Evolutionary conservation across 2,329 filamentous ascomycete genomes (phyloP), one percentile per base, ranked within the genome.

Genomic region (Penicillium sp.): DNA sequence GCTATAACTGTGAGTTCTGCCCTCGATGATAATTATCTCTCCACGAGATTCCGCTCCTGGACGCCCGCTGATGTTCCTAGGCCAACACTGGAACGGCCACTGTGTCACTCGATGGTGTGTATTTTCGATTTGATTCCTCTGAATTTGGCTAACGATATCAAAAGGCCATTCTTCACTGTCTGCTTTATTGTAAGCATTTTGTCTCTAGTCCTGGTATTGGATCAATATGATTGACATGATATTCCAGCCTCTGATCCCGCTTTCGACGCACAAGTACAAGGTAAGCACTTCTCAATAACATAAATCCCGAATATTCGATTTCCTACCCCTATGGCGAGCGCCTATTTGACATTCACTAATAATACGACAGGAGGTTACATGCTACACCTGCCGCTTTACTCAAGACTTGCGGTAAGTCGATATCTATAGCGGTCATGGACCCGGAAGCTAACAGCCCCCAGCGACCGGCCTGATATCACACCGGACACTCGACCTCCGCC

Each of bases 131-230:
- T 32, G 3, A 31, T 6, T 4, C 8, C 4, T 40, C 2, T 4
- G 23, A 32, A 22, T 23, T 9, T 14, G 11, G 31, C 44, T 62
- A 40, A 59, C 47, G 18, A 20, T 18, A 20, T 28, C 11, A 22
- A 14, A 37, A 70, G 68, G 68, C 69, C 71, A 1, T 74, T 69
- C 56, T 73, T 74, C 46, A 74, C 71, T 18, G 50, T 74, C 37
- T 74, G 71, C 61, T 74, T 71, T 40, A 52, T 74, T 51, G 67
- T 69, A 61, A 54, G 66, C 32, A 16, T 24, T 16, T 31, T 40
- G 14, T 37, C n/a, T 29, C 7, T n/a, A 2, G 3, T 32, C 23
- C 23, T 2, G 37, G n/a, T 11, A 39, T 20, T 32, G 16, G 14
- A 9, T 31, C 24, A 23, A 48, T 24, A 32, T 46, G 13, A 50